A percentile compares a stretch with the other conserved stretches of the same genome.
These are phyloP conservation scores for Murraya paniculata DNA, from an alignment of 345 rosid genomes.

Conservation along the genomic window DNA sequence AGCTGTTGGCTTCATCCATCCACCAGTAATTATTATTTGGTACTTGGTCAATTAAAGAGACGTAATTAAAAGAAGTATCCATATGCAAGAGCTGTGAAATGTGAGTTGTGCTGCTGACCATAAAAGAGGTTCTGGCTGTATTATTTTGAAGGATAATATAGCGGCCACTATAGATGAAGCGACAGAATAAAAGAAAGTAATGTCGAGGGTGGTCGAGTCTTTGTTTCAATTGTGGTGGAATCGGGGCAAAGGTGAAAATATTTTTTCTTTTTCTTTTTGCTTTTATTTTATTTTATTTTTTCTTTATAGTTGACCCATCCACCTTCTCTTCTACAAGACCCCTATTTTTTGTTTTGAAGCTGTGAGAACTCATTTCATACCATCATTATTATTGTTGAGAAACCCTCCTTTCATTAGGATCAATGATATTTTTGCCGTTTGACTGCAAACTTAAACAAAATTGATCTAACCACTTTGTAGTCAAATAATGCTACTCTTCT, in stretches of 20 bases:
- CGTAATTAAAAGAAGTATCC: background rate
- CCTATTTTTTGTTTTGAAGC: too few species aligned
- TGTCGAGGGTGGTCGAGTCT: constrained; percentile 16
- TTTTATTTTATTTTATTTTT: background rate
- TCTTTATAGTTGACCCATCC: background rate
- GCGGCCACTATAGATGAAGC: background rate
- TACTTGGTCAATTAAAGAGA: background rate
- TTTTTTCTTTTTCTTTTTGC: background rate
- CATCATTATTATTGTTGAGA: too few species aligned
- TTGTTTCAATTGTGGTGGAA: constrained; percentile 8
- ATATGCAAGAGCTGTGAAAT: background rate
- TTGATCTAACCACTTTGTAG: too few species aligned
- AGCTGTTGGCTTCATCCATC: background rate
- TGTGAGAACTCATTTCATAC: too few species aligned
- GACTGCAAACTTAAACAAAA: background rate
- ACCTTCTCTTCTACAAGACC: background rate
- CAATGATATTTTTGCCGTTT: background rate
- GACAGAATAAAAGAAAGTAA: background rate
- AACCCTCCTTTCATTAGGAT: background rate
- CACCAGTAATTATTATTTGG: background rate
- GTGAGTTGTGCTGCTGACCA: background rate
- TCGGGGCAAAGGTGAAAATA: background rate
- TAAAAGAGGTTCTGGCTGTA: background rate
- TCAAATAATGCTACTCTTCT: too few species aligned
- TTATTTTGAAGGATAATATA: background rate